Conservation (phyloP, 1,139 yeast species). For the Saccharomyces hybrid region DNA sequence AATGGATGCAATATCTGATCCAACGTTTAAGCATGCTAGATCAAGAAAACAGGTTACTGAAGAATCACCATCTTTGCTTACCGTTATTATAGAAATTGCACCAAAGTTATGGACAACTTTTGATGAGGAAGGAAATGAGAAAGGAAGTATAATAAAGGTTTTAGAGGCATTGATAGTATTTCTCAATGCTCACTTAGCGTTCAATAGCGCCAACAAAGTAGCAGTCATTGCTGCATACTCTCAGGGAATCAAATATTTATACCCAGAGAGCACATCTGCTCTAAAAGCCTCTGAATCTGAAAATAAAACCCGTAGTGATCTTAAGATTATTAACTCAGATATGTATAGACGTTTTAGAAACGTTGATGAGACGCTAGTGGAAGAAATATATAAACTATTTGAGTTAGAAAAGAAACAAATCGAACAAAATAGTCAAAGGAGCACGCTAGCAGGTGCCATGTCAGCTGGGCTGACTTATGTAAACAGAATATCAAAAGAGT, state of each 20-base stretch:
- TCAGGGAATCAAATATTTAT: constrained; percentile 59
- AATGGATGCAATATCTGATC: constrained; percentile 74
- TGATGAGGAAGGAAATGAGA: constrained; percentile 22
- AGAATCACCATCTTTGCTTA: constrained; percentile 76
- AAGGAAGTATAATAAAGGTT: constrained; percentile 24
- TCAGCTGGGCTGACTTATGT: constrained; percentile 63
- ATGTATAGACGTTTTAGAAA: constrained; percentile 84
- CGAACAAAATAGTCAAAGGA: constrained; percentile 26
- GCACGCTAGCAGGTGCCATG: constrained; percentile 71
- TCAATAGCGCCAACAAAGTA: constrained; percentile 77
- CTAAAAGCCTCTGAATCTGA: constrained; percentile 11
- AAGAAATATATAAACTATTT: constrained; percentile 47
- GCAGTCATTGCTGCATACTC: constrained; percentile 77
- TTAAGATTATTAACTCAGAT: constrained; percentile 32
- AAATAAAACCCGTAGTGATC: constrained; percentile 15
- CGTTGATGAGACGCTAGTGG: constrained; percentile 71
- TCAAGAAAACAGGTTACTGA: constrained; percentile 31
- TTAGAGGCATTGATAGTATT: constrained; percentile 28
- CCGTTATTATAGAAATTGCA: constrained; percentile 70
- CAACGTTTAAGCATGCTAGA: constrained; percentile 40
- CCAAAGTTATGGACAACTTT: constrained; percentile 69
- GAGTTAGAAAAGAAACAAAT: constrained; percentile 22
- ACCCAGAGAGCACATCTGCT: constrained; percentile 42
- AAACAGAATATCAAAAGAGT: constrained; percentile 49
- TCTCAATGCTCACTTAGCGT: constrained; percentile 77